Conservation (phyloP, 805 yeast species). For the Kodamaea jinghongensis region DNA sequence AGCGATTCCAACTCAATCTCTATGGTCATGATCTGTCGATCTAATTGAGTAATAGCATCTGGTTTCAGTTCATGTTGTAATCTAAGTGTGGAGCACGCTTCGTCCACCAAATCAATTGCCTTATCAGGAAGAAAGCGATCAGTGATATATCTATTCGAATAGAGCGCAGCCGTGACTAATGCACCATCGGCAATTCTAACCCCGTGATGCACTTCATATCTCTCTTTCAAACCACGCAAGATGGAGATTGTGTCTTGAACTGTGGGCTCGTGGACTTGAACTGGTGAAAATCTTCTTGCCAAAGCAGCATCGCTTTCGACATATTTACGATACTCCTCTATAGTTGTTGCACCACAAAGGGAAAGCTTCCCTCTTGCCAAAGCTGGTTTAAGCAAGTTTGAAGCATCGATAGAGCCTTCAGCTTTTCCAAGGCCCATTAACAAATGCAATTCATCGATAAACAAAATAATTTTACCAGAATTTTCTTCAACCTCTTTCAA, state of each 20-base stretch:
- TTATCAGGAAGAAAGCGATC: constrained; percentile 93
- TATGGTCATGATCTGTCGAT: constrained; percentile 86
- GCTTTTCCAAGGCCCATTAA: constrained; percentile 87
- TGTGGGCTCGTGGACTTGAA: constrained; percentile 79
- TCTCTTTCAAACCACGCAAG: constrained; percentile 87
- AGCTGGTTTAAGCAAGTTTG: constrained; percentile 89
- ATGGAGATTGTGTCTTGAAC: constrained; percentile 91
- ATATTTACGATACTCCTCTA: constrained; percentile 88
- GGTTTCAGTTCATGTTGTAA: constrained; percentile 97
- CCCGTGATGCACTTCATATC: constrained; percentile 97
- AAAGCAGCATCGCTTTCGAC: constrained; percentile 96
- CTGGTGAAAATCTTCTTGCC: constrained; percentile 91
- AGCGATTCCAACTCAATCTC: constrained; percentile 93
- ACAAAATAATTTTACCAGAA: constrained; percentile 71
- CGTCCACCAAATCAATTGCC: constrained; percentile 95
- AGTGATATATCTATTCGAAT: constrained; percentile 85
- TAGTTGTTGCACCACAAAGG: constrained; percentile 94
- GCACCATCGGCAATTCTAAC: constrained; percentile 92
- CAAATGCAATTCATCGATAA: constrained; percentile 89
- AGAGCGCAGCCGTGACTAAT: constrained; percentile 86
- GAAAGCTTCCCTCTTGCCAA: constrained; percentile 89
- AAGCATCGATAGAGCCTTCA: constrained; percentile 95
- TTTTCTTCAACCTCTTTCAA: constrained; percentile 81
- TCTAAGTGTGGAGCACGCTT: constrained; percentile 92
- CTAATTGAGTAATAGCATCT: constrained; percentile 85